Base-by-base conservation (phyloP, 1,284 basidiomycete species). In the Xerocomus minutiporus region DNA sequence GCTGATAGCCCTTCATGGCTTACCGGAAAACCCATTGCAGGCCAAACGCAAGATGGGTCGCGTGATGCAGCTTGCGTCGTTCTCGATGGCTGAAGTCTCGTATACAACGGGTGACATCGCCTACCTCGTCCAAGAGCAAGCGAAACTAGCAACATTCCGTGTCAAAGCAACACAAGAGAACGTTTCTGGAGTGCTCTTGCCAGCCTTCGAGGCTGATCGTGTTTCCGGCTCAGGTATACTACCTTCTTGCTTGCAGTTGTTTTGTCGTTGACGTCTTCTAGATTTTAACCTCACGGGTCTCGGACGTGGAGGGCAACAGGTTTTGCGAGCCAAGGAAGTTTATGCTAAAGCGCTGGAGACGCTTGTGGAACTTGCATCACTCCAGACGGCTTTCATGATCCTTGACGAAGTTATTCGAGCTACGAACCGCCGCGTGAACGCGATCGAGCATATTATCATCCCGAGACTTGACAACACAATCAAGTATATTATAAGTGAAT, bases 31-130 rank as follows among this genome's bases (percentile, higher is more conserved):
- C 25, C 31, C 12, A 36, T 12, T 35, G 59, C 59, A 95, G 92
- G 96, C 97, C 15, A 99, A 99, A 73, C 85, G 94, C 55, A 94
- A 98, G 76, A 99, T 99, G 97, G 97, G 97, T 38, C 81, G 89
- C 59, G 95, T 99, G 29, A 97, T 99, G 86, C 97, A 99, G 71
- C 79, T 97, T 48, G 97, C 97, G 15, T 97, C 95, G 43, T 97
- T 99, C 80, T 96, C 93, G 40, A 87, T 99, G 72, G 97, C 97
- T 1, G 97, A 99, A 71, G 97, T 99, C 57, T 94, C 93, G 28
- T 99, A 99, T 73, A 86, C 94, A 34, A 97, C 96, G 5, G 94
- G 94, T 57, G 96, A 99, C 67, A 98, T 99, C 63, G 86, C 91
- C 29, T 99, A 98, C 74, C 88, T 96, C 59, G 86, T 94, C 9